Conservation (phyloP, 148 eudicot genomes). For the Vaccinium darrowii region DNA sequence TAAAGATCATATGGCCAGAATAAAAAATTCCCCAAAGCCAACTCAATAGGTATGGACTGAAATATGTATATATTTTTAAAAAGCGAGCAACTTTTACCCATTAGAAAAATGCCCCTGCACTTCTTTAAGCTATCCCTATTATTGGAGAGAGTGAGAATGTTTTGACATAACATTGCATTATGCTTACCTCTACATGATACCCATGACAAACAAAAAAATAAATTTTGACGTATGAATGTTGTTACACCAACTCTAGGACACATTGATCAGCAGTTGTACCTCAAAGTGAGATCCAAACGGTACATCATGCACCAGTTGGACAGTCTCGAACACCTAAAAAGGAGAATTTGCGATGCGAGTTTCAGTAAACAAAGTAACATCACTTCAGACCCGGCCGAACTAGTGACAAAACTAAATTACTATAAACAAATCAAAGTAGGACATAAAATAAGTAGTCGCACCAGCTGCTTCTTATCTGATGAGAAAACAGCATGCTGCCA, state of each 20-base stretch:
- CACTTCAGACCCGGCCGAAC: not conserved
- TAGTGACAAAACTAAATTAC: not conserved
- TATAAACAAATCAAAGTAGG: conserved; percentile 10
- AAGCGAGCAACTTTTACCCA: not conserved
- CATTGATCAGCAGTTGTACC: conserved; percentile 38
- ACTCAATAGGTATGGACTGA: not conserved
- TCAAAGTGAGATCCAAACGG: conserved; percentile 94
- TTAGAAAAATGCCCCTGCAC: not conserved
- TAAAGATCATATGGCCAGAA: not conserved
- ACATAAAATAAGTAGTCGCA: conserved; percentile 16
- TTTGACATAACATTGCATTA: not conserved
- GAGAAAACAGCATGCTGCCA: conserved; percentile 78
- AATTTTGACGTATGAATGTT: not conserved
- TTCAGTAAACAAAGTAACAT: not conserved
- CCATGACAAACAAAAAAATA: conserved; percentile 26
- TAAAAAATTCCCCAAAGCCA: not conserved
- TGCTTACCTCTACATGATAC: conserved; percentile 72
- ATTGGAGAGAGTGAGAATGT: not conserved
- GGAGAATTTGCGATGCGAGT: conserved; percentile 11
- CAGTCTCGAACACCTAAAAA: conserved; percentile 84
- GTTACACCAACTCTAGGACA: not conserved
- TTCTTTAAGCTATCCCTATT: not conserved
- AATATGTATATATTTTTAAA: not conserved
- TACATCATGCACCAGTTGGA: conserved; percentile 93
- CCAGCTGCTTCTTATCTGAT: conserved; percentile 68